Conservation (phyloP, 2,329 filamentous ascomycete species). For the Fonsecaea pedrosoi region DNA sequence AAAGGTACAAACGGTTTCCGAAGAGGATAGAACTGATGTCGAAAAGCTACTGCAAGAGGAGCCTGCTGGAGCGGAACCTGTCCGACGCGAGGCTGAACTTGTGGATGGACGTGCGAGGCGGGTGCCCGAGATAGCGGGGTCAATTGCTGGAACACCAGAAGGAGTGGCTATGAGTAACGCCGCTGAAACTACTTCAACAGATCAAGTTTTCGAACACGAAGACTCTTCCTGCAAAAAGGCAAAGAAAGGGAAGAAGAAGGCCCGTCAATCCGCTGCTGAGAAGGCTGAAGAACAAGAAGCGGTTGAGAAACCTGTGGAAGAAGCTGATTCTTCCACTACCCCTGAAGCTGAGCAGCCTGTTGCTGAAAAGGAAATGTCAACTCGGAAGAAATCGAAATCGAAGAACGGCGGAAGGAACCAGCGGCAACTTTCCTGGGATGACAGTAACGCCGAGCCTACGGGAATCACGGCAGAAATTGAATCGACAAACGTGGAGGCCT, state of each 20-base stretch:
- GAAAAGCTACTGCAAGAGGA: background rate
- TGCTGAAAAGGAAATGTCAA: background rate
- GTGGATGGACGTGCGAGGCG: background rate
- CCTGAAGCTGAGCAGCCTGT: background rate
- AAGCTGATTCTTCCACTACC: background rate
- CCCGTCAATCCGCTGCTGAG: slow-evolving; percentile 4
- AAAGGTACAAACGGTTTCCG: background rate
- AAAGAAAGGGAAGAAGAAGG: slow-evolving; percentile 35
- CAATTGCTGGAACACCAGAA: background rate
- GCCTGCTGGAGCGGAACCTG: background rate
- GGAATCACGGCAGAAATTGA: background rate
- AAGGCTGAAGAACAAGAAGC: slow-evolving; percentile 7
- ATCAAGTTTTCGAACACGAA: background rate
- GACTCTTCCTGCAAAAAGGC: slow-evolving; percentile 42
- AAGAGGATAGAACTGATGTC: background rate
- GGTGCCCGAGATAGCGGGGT: background rate
- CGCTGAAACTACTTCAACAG: background rate
- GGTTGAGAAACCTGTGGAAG: background rate
- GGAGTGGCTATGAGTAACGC: background rate
- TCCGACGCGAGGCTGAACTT: background rate
- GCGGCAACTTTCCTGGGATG: slow-evolving; percentile 10
- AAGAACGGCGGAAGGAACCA: slow-evolving; percentile 23
- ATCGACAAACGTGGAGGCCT: background rate
- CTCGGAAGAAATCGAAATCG: slow-evolving; percentile 42
- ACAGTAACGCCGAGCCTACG: background rate